Evolutionary conservation across 768 basidiomycete species (phyloP), one percentile per base, ranked within the genome.

Genomic region (Rhizopogon vinicolor): DNA sequence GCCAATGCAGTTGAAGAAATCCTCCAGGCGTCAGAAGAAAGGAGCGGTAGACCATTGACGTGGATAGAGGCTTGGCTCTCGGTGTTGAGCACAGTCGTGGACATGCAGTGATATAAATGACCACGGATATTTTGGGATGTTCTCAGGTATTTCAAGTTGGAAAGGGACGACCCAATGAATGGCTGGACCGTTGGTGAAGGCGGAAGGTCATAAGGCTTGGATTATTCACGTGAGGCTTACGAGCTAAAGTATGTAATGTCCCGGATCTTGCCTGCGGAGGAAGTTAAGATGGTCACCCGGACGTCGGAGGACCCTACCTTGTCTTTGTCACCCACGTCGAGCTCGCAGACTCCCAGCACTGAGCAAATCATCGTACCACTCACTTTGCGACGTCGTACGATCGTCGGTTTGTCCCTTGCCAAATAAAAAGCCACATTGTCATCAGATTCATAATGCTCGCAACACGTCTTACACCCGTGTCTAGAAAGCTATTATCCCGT

Each of bases 31-130:
- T 67, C 75, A 10, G 58, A 62, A 37, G 67, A 65, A 5, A 67
- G 62, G 28, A 45, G 45, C 43, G 35, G 33, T n/a, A 22, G 31
- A 28, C 50, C 51, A 2, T 31, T 58, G 29, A 48, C 43, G 49
- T 88, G 84, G 87, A 53, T 92, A 62, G 83, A 89, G 64, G 72
- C 78, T 3, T 96, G 93, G 93, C 81, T 93, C 44, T 76, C 90
- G 75, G 74, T 94, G 45, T 71, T 95, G 7, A 77, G 85, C 37
- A 80, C 75, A 44, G 79, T 86, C 18, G 76, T 93, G 6, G 78
- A 86, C 67, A 64, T 85, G 61, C 72, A 72, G 61, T 54, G 35
- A 37, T 37, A 37, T 37, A 37, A 37, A 50, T 65, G 55, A 52
- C 48, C 31, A 39, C 53, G 16, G 7, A 44, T 52, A 50, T 52